These are phyloP conservation scores for Samsoniella hepiali DNA, from an alignment of 2,329 filamentous ascomycete species.

Conservation along the genomic window DNA sequence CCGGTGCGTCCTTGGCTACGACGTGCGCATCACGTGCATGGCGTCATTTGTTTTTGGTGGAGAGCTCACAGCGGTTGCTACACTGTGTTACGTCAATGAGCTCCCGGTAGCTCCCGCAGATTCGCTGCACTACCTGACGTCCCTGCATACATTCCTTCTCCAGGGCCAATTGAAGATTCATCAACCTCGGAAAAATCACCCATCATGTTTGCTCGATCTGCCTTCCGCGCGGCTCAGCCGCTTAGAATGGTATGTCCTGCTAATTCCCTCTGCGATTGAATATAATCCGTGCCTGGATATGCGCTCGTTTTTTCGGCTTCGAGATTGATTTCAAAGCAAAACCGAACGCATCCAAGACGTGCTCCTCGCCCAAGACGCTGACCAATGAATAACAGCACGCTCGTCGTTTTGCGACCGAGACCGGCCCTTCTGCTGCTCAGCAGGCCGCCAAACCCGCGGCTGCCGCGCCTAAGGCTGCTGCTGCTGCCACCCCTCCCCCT, in stretches of 20 bases:
- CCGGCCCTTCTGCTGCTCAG: conserved; percentile 19
- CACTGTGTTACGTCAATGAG: conserved; percentile 9
- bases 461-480: conserved; percentile 38
- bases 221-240: conserved; percentile 62
- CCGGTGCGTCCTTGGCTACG: not conserved
- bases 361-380: conserved; percentile 25
- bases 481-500: conserved; percentile 38
- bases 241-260: conserved; percentile 56
- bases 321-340: conserved; percentile 4
- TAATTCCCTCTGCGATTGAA: conserved; percentile 1
- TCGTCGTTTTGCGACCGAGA: conserved; percentile 67
- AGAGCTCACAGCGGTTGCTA: conserved; percentile 9
- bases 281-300: not conserved
- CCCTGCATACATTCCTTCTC: not conserved
- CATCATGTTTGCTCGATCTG: conserved; percentile 66
- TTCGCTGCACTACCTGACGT: not conserved
- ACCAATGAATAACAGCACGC: conserved; percentile 41
- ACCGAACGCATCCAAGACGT: not conserved
- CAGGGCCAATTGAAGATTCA: conserved; percentile 24
- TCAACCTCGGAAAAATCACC: conserved; percentile 10
- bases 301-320: conserved; percentile 4
- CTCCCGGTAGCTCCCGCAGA: conserved; percentile 15
- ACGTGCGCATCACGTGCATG: conserved; percentile 12
- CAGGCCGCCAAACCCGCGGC: conserved; percentile 39
- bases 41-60: conserved; percentile 12